A percentile compares a stretch with the other conserved stretches of the same genome.
phyloP scores from a whole-genome alignment of 225 moss, liverwort and hornwort species.

The Pseudisothecium myosuroides region DNA sequence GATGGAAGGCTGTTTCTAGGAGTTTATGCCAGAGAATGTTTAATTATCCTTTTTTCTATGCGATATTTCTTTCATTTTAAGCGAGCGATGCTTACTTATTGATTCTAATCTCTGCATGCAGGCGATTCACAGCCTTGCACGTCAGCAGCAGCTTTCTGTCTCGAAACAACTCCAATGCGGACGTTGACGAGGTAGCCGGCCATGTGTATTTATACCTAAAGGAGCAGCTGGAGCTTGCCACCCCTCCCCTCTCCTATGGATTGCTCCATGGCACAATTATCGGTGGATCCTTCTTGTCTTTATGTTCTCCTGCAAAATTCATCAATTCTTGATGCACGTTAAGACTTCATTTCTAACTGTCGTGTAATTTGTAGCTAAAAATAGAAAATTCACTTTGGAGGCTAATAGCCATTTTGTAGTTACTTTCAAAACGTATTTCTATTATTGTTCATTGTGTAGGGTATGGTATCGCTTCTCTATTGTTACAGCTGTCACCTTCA shows the following conservation, averaged over 20 bases:
- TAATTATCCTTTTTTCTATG: not conserved
- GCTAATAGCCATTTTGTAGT: not conserved
- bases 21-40: not conserved
- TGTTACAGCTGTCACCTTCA: not conserved
- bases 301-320: not conserved
- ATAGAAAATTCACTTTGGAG: not conserved
- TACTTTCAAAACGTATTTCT: not conserved
- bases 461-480: not conserved
- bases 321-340: not conserved
- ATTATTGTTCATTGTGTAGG: not conserved
- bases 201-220: constrained; percentile 92
- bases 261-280: constrained; percentile 96
- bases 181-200: constrained; percentile 83
- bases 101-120: constrained; percentile 27
- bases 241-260: constrained; percentile 71
- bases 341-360: not conserved
- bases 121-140: constrained; percentile 87
- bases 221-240: constrained; percentile 84
- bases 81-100: not conserved
- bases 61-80: not conserved
- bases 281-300: constrained; percentile 28
- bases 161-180: constrained; percentile 38
- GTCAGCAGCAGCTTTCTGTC: constrained; percentile 63
- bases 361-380: not conserved
- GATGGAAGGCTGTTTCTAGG: not conserved